A percentile compares a stretch with the other conserved stretches of the same genome.
phyloP scores from a whole-genome alignment of 73 alveolate genomes.

The Diophrys appendiculata region DNA sequence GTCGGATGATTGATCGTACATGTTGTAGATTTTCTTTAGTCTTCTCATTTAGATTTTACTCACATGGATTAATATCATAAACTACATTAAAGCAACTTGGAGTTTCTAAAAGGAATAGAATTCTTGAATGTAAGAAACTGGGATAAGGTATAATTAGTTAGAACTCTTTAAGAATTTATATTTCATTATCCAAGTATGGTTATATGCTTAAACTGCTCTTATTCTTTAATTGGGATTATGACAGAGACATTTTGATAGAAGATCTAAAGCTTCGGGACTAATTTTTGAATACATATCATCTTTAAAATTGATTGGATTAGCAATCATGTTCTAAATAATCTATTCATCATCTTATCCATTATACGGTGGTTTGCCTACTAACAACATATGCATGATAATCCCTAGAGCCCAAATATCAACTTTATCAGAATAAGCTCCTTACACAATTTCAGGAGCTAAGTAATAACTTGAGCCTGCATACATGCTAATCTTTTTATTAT shows the following conservation, averaged over 20 bases:
- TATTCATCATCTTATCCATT: background rate
- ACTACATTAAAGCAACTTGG: background rate
- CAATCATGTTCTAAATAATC: background rate
- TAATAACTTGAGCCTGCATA: background rate
- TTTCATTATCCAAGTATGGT: background rate
- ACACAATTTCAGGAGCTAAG: slow-evolving; percentile 3
- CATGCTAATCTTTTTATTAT: background rate
- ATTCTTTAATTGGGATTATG: background rate
- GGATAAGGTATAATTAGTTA: background rate
- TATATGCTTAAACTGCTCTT: background rate
- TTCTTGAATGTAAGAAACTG: background rate
- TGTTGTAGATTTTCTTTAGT: background rate
- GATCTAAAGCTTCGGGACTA: background rate
- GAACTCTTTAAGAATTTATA: background rate
- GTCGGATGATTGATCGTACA: background rate
- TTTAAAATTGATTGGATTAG: background rate
- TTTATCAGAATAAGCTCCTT: background rate
- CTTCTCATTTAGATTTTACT: background rate
- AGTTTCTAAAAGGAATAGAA: background rate
- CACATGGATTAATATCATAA: background rate
- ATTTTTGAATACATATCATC: background rate
- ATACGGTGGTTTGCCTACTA: background rate
- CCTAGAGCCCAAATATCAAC: slow-evolving; percentile 13
- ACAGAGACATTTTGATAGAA: background rate
- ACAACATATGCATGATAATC: background rate